phyloP scores from a whole-genome alignment of 805 yeast species.

The Maudiozyma saulgeensis region DNA sequence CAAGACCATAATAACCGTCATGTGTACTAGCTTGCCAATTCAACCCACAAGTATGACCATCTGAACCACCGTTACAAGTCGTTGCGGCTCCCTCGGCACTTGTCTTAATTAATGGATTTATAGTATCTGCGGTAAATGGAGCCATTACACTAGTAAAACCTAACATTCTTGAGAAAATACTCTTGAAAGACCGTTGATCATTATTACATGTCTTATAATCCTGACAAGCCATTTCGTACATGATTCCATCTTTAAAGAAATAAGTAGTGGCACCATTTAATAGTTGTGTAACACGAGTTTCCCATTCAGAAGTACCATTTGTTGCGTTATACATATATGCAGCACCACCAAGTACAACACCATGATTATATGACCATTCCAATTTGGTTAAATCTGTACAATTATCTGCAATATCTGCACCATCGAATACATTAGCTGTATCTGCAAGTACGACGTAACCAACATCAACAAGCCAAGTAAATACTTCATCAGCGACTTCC shows the following conservation, averaged over 20 bases:
- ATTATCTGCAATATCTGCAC: constrained; percentile 46
- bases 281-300: constrained; percentile 36
- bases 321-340: constrained; percentile 63
- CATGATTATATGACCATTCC: constrained; percentile 68
- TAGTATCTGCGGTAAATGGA: constrained; percentile 37
- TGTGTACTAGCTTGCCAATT: constrained; percentile 50
- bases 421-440: constrained; percentile 60
- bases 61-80: constrained; percentile 65
- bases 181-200: constrained; percentile 69
- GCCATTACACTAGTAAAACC: constrained; percentile 48
- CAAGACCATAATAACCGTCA: constrained; percentile 64
- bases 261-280: constrained; percentile 39
- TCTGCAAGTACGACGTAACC: constrained; percentile 42
- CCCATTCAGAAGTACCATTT: constrained; percentile 40
- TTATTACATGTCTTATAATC: constrained; percentile 43
- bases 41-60: constrained; percentile 68
- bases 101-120: constrained; percentile 34
- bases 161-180: constrained; percentile 56
- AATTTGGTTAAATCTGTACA: constrained; percentile 49
- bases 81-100: constrained; percentile 62
- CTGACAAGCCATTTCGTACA: constrained; percentile 59
- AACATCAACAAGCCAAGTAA: constrained; percentile 48
- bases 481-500: constrained; percentile 44
- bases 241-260: constrained; percentile 42
- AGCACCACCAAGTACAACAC: constrained; percentile 54